These are phyloP conservation scores for Aspergillus tubingensis DNA, from an alignment of 2,329 filamentous ascomycete species.

Conservation along the genomic window DNA sequence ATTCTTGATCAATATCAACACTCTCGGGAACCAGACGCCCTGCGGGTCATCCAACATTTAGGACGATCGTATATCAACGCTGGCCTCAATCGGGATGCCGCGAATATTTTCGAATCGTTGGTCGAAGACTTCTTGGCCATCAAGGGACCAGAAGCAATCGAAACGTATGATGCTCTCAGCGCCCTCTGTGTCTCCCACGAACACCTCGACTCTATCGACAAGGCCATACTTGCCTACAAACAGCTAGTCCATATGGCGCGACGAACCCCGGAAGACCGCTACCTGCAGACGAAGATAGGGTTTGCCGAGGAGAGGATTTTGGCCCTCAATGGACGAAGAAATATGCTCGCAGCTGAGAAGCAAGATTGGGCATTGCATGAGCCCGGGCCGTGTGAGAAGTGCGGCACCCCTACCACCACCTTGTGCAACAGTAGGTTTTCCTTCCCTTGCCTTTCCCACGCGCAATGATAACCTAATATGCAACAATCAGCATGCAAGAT, in stretches of 20 bases:
- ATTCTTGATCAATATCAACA: conserved; percentile 31
- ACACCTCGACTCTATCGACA: conserved; percentile 31
- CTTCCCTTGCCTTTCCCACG: neutral
- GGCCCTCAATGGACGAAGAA: conserved; percentile 29
- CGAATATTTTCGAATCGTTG: conserved; percentile 28
- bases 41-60: conserved; percentile 30
- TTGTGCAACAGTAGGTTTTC: conserved; percentile 30
- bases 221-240: conserved; percentile 32
- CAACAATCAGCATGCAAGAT: conserved; percentile 29
- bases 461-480: neutral
- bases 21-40: conserved; percentile 25
- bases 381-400: conserved; percentile 25
- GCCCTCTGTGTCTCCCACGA: conserved; percentile 32
- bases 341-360: conserved; percentile 27
- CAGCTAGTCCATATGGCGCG: conserved; percentile 31
- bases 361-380: conserved; percentile 31
- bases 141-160: conserved; percentile 28
- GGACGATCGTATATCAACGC: conserved; percentile 33
- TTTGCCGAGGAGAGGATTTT: conserved; percentile 31
- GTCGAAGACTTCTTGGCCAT: conserved; percentile 30
- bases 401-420: conserved; percentile 21
- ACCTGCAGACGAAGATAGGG: conserved; percentile 27
- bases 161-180: conserved; percentile 34
- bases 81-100: conserved; percentile 32
- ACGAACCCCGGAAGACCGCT: conserved; percentile 26